phyloP scores from a whole-genome alignment of 2,329 filamentous ascomycete species.

The Penicillium sp. region DNA sequence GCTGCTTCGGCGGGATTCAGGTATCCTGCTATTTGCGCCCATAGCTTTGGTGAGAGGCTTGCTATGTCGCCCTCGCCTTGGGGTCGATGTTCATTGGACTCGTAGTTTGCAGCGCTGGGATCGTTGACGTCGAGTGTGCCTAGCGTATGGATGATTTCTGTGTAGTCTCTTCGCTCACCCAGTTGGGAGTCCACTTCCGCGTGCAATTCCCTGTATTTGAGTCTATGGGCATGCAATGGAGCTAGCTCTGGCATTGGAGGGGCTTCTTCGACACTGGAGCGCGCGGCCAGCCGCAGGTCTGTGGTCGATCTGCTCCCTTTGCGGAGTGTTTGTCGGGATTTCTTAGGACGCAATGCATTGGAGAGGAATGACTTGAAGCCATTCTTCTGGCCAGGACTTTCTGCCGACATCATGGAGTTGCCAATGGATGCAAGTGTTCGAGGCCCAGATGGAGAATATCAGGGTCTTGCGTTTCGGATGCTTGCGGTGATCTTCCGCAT shows the following conservation, averaged over 20 bases:
- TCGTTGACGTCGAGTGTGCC: conserved; percentile 35
- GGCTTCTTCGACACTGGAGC: conserved; percentile 26
- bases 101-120: conserved; percentile 15
- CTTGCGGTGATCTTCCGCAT: conserved; percentile 3
- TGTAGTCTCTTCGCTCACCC: conserved; percentile 40
- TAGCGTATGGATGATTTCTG: conserved; percentile 37
- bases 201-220: conserved; percentile 33
- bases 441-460: conserved; percentile 2
- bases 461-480: conserved; percentile 7
- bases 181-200: conserved; percentile 35
- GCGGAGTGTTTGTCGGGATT: conserved; percentile 39
- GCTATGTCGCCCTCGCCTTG: conserved; percentile 47
- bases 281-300: conserved; percentile 27
- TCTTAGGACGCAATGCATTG: conserved; percentile 36
- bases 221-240: conserved; percentile 36
- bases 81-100: conserved; percentile 25
- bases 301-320: conserved; percentile 34
- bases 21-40: conserved; percentile 46
- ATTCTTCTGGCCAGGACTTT: conserved; percentile 33
- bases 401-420: conserved; percentile 30
- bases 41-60: conserved; percentile 48
- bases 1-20: conserved; percentile 50
- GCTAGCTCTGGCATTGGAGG: conserved; percentile 35
- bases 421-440: background rate
- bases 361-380: conserved; percentile 33